These are phyloP conservation scores for Leptosphaerulina australis DNA, from an alignment of 2,329 filamentous ascomycete genomes.

Conservation along the genomic window DNA sequence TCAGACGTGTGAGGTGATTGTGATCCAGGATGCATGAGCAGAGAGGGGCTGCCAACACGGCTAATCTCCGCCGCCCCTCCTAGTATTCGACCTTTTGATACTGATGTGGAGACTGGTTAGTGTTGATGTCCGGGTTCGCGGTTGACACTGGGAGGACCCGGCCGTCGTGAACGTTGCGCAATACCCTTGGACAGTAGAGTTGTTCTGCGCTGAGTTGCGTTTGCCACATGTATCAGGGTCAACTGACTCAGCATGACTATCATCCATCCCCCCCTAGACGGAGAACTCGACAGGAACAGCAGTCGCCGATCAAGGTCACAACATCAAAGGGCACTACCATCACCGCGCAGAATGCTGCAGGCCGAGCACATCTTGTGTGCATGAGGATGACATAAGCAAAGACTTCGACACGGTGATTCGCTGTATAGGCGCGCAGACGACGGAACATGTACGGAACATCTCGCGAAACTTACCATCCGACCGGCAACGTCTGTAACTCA, in stretches of 20 bases:
- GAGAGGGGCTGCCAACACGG: slow-evolving; percentile 20
- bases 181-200: neutral
- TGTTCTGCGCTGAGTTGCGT: slow-evolving; percentile 11
- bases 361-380: neutral
- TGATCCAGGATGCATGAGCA: slow-evolving; percentile 17
- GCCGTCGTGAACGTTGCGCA: slow-evolving; percentile 11
- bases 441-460: slow-evolving; percentile 6
- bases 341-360: slow-evolving; percentile 2
- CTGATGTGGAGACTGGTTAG: slow-evolving; percentile 14
- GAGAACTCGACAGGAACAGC: neutral
- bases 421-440: slow-evolving; percentile 8
- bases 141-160: slow-evolving; percentile 10
- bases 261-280: neutral
- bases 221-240: slow-evolving; percentile 7
- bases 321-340: slow-evolving; percentile 1
- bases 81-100: slow-evolving; percentile 10
- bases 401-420: neutral
- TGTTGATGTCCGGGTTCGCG: slow-evolving; percentile 11
- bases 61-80: slow-evolving; percentile 19
- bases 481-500: slow-evolving; percentile 11
- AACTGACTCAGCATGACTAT: slow-evolving; percentile 4
- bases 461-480: slow-evolving; percentile 21
- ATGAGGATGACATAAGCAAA: slow-evolving; percentile 6
- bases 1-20: slow-evolving; percentile 13
- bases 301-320: slow-evolving; percentile 1